phyloP scores from a whole-genome alignment of 2,329 filamentous ascomycete genomes.

The Raffaelea arxii region DNA sequence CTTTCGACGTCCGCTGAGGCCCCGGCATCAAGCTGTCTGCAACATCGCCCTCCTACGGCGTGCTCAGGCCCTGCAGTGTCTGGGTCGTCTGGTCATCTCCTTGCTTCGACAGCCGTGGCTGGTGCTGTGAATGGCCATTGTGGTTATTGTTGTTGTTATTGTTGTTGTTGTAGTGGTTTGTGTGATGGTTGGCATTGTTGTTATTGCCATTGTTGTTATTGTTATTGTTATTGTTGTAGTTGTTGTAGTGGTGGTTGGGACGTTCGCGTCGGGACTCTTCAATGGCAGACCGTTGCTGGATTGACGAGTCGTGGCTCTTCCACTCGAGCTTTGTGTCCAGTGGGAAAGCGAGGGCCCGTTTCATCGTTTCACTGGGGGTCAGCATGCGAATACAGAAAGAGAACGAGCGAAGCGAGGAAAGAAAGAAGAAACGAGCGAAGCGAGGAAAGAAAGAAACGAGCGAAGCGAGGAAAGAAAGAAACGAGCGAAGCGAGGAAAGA shows the following conservation, averaged over 20 bases:
- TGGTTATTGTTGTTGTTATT: constrained; percentile 7
- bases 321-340: constrained; percentile 85
- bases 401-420: constrained; percentile 10
- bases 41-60: constrained; percentile 12
- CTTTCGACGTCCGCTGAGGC: no score
- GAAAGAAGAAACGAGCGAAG: constrained; percentile 2
- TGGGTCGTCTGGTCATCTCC: constrained; percentile 9
- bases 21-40: no score
- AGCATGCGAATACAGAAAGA: constrained; percentile 8
- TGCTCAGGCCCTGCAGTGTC: constrained; percentile 6
- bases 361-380: constrained; percentile 72
- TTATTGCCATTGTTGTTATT: constrained; percentile 5
- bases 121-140: no score
- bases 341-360: constrained; percentile 77
- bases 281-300: constrained; percentile 81
- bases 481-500: constrained; percentile 1
- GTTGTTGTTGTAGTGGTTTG: constrained; percentile 6
- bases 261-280: constrained; percentile 85
- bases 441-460: constrained; percentile 11
- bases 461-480: no score
- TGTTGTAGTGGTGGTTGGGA: constrained; percentile 21
- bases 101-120: background rate
- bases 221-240: constrained; percentile 17
- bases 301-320: constrained; percentile 94
- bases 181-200: constrained; percentile 4